Evolutionary conservation across 306 rosid species (phyloP), one percentile per base, ranked within the genome.

Genomic region (Quercus rubra): DNA sequence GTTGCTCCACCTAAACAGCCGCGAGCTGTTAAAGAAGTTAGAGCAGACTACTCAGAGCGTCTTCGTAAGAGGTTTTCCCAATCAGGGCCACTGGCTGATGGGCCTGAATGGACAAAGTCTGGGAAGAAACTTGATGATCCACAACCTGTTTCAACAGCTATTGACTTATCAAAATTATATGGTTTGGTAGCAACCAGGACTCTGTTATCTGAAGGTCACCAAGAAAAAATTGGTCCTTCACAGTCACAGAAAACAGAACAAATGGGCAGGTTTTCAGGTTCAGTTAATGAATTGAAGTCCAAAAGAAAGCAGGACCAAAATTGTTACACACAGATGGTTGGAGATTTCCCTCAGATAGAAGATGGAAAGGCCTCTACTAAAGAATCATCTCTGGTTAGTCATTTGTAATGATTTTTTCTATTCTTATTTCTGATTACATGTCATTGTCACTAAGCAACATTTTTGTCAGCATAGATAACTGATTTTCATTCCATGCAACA

Each of bases 81-180:
- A 72, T 94, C 99, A 15, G 99, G 99, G 46, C 94, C 92, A 55
- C 78, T 92, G 72, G 78, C 83, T 85, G 90, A 82, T 49, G 86
- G 79, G 33, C 80, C 84, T 51, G 88, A 76, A 83, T 77, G 83
- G 86, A 74, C 79, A 54, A 90, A 83, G 78, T 74, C 79, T 64
- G 86, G 86, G 51, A 90, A 71, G 77, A 91, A 90, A 78, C 74
- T 70, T 68, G 77, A 77, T 83, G 89, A 83, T 78, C 76, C 21
- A 63, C 73, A 67, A 55, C 58, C 57, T 74, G 55, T 56, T 70
- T 76, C 92, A 51, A 85, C 72, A 72, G 79, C 83, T 81, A 77
- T 79, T 76, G 84, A 85, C 82, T 85, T 82, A 74, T 76, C 92
- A 68, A 84, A 74, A 35, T 58, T 85, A 30, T 91, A 97, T 9